Base-by-base conservation (phyloP, 2,329 filamentous ascomycete genomes). In the Fusarium citri region DNA sequence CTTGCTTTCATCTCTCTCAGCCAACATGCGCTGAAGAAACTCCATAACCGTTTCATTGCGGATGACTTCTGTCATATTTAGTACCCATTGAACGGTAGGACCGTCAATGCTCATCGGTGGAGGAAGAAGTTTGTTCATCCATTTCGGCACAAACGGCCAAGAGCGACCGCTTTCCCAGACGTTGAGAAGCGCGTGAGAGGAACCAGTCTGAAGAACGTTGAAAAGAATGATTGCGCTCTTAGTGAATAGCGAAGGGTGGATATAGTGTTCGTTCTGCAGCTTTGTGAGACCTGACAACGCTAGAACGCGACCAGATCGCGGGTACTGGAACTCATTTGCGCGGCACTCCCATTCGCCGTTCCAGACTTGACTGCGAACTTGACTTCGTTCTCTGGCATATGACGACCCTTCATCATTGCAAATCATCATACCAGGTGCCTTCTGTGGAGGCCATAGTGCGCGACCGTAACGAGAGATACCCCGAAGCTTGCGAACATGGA, bases 91-190 rank as follows among this genome's bases (percentile, higher is more conserved):
- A 5, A 74, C 73, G 15, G 79, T 81, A 15, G 79, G 79, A 0
- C 80, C 80, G 30, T 80, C 78, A 18, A 81, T 78, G 55, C 78
- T 79, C 78, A 77, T 78, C 20, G 80, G 69, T 3, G 78, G 78
- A 3, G 79, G 79, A 1, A 81, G 76, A 4, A 72, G 72, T 42
- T 61, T 58, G 26, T 77, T 75, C 62, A 81, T 77, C 79, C 79
- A 81, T 8, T 54, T 49, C 0, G 79, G 79, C 0, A 81, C 65
- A 59, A 81, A 81, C 1, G 80, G 80, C 80, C 80, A 81, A 3
- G 77, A 76, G 8, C 80, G 75, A 1, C 74, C 77, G 20, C 76
- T 75, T 48, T 80, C 77, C 78, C 77, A 80, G 2, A 76, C 75
- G 30, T 61, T 79, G 69, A 81, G 78, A 3, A 80, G 43, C 4